phyloP scores from a whole-genome alignment of 768 basidiomycete genomes.

The Pleurotus ostreatus region DNA sequence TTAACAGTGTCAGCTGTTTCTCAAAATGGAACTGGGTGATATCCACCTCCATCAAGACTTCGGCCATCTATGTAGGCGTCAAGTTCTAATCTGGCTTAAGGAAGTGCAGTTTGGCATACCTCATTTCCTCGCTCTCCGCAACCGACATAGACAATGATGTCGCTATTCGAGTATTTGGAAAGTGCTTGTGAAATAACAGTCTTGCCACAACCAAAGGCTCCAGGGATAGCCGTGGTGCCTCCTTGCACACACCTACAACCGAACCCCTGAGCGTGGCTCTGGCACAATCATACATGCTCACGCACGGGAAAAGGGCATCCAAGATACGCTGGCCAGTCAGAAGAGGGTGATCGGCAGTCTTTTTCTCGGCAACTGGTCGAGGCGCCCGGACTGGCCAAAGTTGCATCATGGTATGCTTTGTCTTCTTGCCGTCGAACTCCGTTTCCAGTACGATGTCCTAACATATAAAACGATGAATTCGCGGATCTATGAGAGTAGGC shows the following conservation, averaged over 20 bases:
- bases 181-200: constrained; percentile 98
- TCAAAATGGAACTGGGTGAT: constrained; percentile 2
- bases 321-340: constrained; percentile 96
- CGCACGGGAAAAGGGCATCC: constrained; percentile 94
- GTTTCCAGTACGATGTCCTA: constrained; percentile 96
- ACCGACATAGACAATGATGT: constrained; percentile 98
- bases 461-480: not conserved
- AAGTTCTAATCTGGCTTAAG: not conserved
- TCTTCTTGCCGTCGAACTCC: constrained; percentile 93
- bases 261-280: not conserved
- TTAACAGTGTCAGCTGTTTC: not conserved
- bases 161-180: constrained; percentile 98
- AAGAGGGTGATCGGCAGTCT: constrained; percentile 87
- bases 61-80: constrained; percentile 65
- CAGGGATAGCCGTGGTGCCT: constrained; percentile 95
- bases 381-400: constrained; percentile 99
- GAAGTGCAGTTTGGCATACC: constrained; percentile 32
- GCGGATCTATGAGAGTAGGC: too few species aligned
- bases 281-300: constrained; percentile 12
- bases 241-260: constrained; percentile 85
- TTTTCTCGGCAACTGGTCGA: constrained; percentile 92
- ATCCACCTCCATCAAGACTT: constrained; percentile 94
- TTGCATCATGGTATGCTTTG: constrained; percentile 95
- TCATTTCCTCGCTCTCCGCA: constrained; percentile 99
- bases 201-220: constrained; percentile 98